Base-by-base conservation (phyloP, 2,329 filamentous ascomycete genomes). In the Xylaria digitata region DNA sequence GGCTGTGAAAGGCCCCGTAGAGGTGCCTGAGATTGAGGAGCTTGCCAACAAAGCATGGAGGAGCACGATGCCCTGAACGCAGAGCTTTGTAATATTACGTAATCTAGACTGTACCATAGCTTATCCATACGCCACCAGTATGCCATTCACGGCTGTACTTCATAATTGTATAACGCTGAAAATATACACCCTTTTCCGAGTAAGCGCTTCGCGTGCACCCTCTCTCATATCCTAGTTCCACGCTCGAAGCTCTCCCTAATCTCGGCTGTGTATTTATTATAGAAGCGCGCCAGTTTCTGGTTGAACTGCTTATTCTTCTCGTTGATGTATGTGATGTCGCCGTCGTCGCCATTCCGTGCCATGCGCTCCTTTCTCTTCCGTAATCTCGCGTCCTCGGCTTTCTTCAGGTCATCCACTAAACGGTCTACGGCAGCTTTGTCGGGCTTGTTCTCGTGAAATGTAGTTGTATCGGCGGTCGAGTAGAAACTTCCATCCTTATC, bases 281-380 rank as follows among this genome's bases (percentile, higher is more conserved):
- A 99, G 83, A 98, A 99, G 72, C 96, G 86, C 61, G 91, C 86
- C 80, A 99, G 84, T 83, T 99, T 98, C 83, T 97, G 90, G 88
- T 99, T 99, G 84, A 99, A 99, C 85, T 97, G 94, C 86, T 98
- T 98, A 86, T 99, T 99, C 90, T 99, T 97, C 82, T 97, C 94
- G 82, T 99, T 99, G 87, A 99, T 99, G 81, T 97, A 98, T 7
- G 95, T 98, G 74, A 98, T 92, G 80, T 99, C 96, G 32, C 89
- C 91, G 54, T 94, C 92, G 70, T 97, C 94, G 65, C 94, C 93
- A 69, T 90, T 91, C 78, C 90, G 87, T 13, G 88, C 87, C 78
- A 92, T 89, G 60, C 94, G 86, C 71, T 96, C 93, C 78, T 88
- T 90, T 74, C 94, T 86, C 84, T 96, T 96, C 86, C 94, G 96